These are phyloP conservation scores for Lyophyllum atratum DNA, from an alignment of 768 basidiomycete genomes.

Conservation along the genomic window DNA sequence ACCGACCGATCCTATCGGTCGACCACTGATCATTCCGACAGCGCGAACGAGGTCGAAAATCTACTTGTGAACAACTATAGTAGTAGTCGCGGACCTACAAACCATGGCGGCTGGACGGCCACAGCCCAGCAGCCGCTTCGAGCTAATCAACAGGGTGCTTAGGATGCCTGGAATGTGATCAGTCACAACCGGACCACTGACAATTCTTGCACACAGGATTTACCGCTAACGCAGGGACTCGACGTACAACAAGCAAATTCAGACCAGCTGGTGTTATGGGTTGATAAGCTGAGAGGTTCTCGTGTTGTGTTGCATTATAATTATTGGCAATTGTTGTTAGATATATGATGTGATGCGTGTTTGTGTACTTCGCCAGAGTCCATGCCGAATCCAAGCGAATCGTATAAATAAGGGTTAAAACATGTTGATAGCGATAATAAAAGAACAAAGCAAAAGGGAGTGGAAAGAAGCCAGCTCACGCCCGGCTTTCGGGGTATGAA, in stretches of 20 bases:
- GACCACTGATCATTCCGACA: slow-evolving; percentile 62
- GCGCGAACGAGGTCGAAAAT: slow-evolving; percentile 73
- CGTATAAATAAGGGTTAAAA: background rate
- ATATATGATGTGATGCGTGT: slow-evolving; percentile 13
- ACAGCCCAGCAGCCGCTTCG: slow-evolving; percentile 23
- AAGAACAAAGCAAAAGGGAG: background rate
- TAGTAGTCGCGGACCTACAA: slow-evolving; percentile 19
- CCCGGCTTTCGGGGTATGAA: too few species aligned
- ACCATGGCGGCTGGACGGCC: slow-evolving; percentile 39
- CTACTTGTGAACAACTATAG: slow-evolving; percentile 41
- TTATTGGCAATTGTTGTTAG: slow-evolving; percentile 1
- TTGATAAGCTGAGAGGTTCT: slow-evolving; percentile 3
- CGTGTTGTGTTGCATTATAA: background rate
- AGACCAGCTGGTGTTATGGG: slow-evolving; percentile 15
- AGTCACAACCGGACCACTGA: background rate
- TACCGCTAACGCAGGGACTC: slow-evolving; percentile 5
- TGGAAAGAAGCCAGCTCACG: background rate
- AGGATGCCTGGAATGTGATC: background rate
- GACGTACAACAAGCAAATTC: slow-evolving; percentile 19
- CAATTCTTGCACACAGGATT: slow-evolving; percentile 1
- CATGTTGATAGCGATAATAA: background rate
- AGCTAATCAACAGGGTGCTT: slow-evolving; percentile 20
- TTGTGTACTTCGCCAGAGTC: background rate
- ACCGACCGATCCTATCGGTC: slow-evolving; percentile 45
- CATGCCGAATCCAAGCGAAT: background rate